A percentile compares a stretch with the other conserved stretches of the same genome.
phyloP scores from a whole-genome alignment of 1,284 basidiomycete species.

The Tremellales sp. region DNA sequence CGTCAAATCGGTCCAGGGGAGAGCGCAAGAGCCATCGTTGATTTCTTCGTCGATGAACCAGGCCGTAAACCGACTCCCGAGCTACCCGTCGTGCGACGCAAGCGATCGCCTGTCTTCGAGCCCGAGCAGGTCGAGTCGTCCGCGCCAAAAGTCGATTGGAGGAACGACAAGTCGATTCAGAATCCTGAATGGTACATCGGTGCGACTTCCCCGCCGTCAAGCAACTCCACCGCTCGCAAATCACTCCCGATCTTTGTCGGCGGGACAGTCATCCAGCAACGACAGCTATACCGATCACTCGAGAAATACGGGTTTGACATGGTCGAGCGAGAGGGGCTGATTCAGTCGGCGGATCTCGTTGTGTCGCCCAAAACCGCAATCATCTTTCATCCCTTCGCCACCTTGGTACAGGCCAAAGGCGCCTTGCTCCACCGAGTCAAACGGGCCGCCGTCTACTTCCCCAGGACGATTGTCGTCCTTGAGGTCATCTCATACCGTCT shows the following conservation, averaged over 20 bases:
- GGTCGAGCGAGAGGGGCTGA: constrained; percentile 1
- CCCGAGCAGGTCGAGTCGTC: neutral
- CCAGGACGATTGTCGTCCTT: constrained; percentile 10
- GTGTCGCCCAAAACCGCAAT: constrained; percentile 12
- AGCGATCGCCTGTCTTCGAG: no score
- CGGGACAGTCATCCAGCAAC: constrained; percentile 2
- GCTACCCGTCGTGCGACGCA: no score
- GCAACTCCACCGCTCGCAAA: neutral
- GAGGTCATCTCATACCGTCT: constrained; percentile 8
- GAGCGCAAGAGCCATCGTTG: neutral
- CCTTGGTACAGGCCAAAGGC: neutral
- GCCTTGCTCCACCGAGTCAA: constrained; percentile 5
- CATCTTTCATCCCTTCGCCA: constrained; percentile 4
- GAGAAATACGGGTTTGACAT: constrained; percentile 1
- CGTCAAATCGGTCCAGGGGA: neutral
- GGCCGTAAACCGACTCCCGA: no score
- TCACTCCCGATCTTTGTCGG: constrained; percentile 1
- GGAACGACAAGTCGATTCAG: constrained; percentile 1
- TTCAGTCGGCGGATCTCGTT: constrained; percentile 14
- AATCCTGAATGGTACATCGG: constrained; percentile 11
- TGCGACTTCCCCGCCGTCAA: neutral
- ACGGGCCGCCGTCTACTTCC: constrained; percentile 3
- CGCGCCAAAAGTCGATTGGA: constrained; percentile 3
- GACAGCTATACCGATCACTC: constrained; percentile 5
- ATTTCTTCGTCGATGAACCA: neutral